Conservation (phyloP, 2,329 filamentous ascomycete species). For the Fonsecaea multimorphosa region DNA sequence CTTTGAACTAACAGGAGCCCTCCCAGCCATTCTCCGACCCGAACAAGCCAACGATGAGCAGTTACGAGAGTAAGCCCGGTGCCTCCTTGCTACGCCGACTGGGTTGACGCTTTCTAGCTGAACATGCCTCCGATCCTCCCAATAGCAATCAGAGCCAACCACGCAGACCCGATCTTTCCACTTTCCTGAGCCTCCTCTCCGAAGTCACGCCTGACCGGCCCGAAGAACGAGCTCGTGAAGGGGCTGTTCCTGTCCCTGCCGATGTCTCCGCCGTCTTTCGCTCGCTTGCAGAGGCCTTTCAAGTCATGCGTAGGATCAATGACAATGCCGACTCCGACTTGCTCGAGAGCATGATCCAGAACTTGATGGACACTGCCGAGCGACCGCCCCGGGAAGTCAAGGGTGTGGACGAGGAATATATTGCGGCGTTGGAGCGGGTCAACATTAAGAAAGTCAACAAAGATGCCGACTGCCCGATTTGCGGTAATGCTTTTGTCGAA, state of each 20-base stretch:
- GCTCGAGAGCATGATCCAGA: slow-evolving; percentile 62
- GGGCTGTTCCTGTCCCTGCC: slow-evolving; percentile 65
- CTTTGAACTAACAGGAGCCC: not conserved
- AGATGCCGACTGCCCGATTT: slow-evolving; percentile 57
- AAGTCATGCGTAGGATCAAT: slow-evolving; percentile 60
- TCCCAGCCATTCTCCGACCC: not conserved
- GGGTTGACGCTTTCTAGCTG: slow-evolving; percentile 32
- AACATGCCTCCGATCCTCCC: slow-evolving; percentile 38
- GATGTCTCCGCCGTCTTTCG: slow-evolving; percentile 66
- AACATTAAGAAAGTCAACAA: slow-evolving; percentile 40
- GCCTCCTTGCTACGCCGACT: not conserved
- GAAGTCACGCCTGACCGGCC: slow-evolving; percentile 62
- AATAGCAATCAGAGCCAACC: slow-evolving; percentile 40
- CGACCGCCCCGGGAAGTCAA: slow-evolving; percentile 65
- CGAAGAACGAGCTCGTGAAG: slow-evolving; percentile 58
- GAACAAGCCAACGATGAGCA: slow-evolving; percentile 34
- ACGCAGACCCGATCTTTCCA: slow-evolving; percentile 68
- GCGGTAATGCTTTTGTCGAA: slow-evolving; percentile 60
- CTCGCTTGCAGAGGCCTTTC: slow-evolving; percentile 65
- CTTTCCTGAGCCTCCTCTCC: slow-evolving; percentile 67
- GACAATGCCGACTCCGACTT: slow-evolving; percentile 50
- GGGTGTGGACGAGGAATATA: slow-evolving; percentile 63
- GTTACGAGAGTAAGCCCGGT: slow-evolving; percentile 39
- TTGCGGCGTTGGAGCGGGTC: slow-evolving; percentile 39
- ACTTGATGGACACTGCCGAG: slow-evolving; percentile 62